Percentiles rank a stretch among this genome's conserved stretches.
Evolutionary conservation across 2,329 filamentous ascomycete species (phyloP).

Genomic region (Xylariaceae sp.): DNA sequence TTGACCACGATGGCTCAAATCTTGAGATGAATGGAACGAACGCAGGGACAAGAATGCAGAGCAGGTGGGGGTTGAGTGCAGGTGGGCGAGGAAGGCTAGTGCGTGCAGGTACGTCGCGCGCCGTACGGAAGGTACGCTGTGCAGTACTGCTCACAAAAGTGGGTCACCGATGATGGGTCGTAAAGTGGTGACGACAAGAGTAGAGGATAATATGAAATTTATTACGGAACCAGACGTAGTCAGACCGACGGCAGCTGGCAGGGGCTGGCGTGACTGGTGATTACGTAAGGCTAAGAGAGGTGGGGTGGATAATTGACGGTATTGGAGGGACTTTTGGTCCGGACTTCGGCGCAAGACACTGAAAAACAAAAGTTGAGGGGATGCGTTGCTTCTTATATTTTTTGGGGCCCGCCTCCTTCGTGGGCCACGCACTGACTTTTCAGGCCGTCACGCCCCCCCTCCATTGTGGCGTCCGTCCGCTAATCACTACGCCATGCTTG

Average conservation of each 20-base stretch:
- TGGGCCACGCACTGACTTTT: constrained; percentile 27
- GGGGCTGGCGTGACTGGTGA: constrained; percentile 11
- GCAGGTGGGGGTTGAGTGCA: background rate
- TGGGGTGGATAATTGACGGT: constrained; percentile 20
- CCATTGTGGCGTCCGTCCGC: constrained; percentile 33
- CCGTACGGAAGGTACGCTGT: background rate
- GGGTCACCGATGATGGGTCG: constrained; percentile 7
- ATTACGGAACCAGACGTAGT: constrained; percentile 25
- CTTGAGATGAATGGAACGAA: background rate
- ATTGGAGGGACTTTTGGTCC: constrained; percentile 46
- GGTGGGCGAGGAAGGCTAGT: background rate
- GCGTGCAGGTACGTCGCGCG: background rate
- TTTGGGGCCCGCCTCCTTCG: constrained; percentile 33
- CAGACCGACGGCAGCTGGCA: constrained; percentile 27
- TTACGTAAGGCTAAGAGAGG: constrained; percentile 30
- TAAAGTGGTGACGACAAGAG: constrained; percentile 7
- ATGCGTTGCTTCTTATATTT: constrained; percentile 53
- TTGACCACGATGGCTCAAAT: constrained; percentile 6
- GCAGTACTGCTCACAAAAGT: constrained; percentile 5
- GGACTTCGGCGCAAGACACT: constrained; percentile 50
- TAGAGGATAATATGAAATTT: constrained; percentile 6
- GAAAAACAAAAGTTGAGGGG: constrained; percentile 48
- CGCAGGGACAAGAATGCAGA: constrained; percentile 1
- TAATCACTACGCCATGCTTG: constrained; percentile 25
- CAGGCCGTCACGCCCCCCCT: constrained; percentile 28